Conservation (phyloP, 441 rosid genomes). For the Omphalea diandra region DNA sequence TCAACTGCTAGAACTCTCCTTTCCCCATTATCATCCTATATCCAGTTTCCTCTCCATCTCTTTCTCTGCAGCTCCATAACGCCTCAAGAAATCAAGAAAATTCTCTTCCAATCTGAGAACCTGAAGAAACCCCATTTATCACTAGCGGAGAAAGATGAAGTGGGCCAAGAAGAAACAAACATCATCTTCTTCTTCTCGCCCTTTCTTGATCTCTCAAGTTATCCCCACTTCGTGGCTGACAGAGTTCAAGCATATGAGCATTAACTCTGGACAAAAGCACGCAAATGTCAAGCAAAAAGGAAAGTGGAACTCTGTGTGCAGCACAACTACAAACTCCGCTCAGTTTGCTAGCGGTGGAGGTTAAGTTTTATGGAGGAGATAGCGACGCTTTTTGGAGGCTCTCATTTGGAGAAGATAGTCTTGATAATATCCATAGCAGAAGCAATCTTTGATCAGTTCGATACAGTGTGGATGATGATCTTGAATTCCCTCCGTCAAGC, state of each 20-base stretch:
- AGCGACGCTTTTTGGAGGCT: slow-evolving; percentile 57
- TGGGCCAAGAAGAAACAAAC: slow-evolving; percentile 61
- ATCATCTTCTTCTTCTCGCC: slow-evolving; percentile 35
- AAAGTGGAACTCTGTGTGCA: slow-evolving; percentile 31
- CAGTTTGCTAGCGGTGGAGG: slow-evolving; percentile 34
- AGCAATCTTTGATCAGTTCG: slow-evolving; percentile 26
- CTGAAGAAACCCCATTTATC: not conserved
- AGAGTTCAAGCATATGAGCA: slow-evolving; percentile 56
- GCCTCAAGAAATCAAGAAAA: slow-evolving; percentile 7
- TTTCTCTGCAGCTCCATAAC: slow-evolving; percentile 17
- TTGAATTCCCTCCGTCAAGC: slow-evolving; percentile 27
- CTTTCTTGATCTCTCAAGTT: slow-evolving; percentile 58
- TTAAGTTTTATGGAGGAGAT: slow-evolving; percentile 40
- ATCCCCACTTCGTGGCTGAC: slow-evolving; percentile 55
- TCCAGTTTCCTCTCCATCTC: slow-evolving; percentile 24
- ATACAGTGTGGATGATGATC: slow-evolving; percentile 34
- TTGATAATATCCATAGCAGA: slow-evolving; percentile 26
- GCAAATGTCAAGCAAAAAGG: slow-evolving; percentile 34
- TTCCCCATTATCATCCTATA: slow-evolving; percentile 15
- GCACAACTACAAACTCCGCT: slow-evolving; percentile 24
- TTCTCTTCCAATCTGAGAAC: not conserved
- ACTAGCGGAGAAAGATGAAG: slow-evolving; percentile 41
- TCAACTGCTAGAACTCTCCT: slow-evolving; percentile 36
- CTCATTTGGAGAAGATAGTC: slow-evolving; percentile 42
- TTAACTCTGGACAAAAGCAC: slow-evolving; percentile 36